Percentiles rank a stretch among this genome's conserved stretches.
phyloP scores from a whole-genome alignment of 768 basidiomycete species.

The Collybia sordida region DNA sequence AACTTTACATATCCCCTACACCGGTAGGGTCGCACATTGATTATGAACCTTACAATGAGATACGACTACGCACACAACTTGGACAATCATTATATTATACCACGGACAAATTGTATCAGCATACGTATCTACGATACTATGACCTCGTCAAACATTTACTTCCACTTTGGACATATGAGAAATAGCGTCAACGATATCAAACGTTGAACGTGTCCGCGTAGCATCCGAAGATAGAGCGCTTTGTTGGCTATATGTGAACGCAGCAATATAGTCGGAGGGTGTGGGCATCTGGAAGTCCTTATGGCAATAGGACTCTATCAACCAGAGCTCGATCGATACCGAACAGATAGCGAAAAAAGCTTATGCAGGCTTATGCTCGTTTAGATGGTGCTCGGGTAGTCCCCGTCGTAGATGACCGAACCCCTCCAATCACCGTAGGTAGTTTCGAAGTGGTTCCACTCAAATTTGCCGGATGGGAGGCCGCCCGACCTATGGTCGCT shows the following conservation, averaged over 20 bases:
- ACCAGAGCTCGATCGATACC: background rate
- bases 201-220: too few species aligned
- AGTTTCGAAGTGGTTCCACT: conserved; percentile 10
- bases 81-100: background rate
- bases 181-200: too few species aligned
- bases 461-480: background rate
- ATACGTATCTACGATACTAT: too few species aligned
- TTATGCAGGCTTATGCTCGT: conserved; percentile 2
- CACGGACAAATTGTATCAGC: background rate
- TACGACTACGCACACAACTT: background rate
- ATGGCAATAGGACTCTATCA: background rate
- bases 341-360: background rate
- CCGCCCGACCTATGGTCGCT: conserved; percentile 7
- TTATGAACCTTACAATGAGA: too few species aligned
- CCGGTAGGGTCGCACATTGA: too few species aligned
- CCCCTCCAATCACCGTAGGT: conserved; percentile 10
- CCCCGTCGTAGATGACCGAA: conserved; percentile 6
- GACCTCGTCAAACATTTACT: background rate
- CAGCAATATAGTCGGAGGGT: too few species aligned
- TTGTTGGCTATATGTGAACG: too few species aligned
- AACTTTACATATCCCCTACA: too few species aligned
- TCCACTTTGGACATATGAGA: background rate
- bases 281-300: too few species aligned
- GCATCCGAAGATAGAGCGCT: too few species aligned
- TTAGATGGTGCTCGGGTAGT: conserved; percentile 8